Conservation (phyloP, 1,284 basidiomycete genomes). For the Vanrija pseudolonga region DNA sequence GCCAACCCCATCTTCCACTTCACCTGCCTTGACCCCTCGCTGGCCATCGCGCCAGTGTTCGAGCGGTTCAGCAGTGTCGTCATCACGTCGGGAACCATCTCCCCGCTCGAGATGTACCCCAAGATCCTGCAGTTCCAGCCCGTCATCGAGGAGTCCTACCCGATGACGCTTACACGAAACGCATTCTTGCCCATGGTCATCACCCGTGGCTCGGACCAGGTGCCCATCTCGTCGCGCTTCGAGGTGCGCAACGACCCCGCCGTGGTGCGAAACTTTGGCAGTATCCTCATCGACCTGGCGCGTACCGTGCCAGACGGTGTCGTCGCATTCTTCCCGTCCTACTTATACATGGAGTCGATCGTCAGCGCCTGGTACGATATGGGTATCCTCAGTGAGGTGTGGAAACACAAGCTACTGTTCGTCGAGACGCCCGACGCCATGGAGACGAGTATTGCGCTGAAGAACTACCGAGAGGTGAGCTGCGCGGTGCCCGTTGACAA, state of each 20-base stretch:
- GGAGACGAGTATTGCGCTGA: constrained; percentile 95
- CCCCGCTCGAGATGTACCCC: constrained; percentile 97
- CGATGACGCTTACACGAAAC: constrained; percentile 96
- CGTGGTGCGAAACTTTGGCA: constrained; percentile 97
- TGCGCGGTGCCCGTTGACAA: background rate
- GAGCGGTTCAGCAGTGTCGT: constrained; percentile 98
- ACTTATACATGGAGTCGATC: constrained; percentile 99
- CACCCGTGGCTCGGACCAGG: constrained; percentile 96
- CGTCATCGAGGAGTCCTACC: constrained; percentile 93
- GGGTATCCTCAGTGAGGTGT: constrained; percentile 98
- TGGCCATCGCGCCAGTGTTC: constrained; percentile 97
- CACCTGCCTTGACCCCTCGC: constrained; percentile 93
- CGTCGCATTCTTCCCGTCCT: constrained; percentile 98
- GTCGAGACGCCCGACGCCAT: constrained; percentile 99
- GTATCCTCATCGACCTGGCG: constrained; percentile 95
- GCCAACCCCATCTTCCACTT: constrained; percentile 99
- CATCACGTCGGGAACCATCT: constrained; percentile 98
- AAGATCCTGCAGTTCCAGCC: constrained; percentile 99
- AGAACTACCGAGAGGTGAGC: constrained; percentile 89
- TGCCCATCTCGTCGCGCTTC: constrained; percentile 97
- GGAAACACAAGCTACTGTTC: constrained; percentile 99
- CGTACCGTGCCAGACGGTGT: constrained; percentile 99
- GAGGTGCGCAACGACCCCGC: constrained; percentile 99
- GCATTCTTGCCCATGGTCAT: constrained; percentile 98
- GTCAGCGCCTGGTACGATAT: constrained; percentile 99